Evolutionary conservation across 805 yeast genomes (phyloP), one percentile per base, ranked within the genome.

Genomic region (Candida pseudofarinosa): DNA sequence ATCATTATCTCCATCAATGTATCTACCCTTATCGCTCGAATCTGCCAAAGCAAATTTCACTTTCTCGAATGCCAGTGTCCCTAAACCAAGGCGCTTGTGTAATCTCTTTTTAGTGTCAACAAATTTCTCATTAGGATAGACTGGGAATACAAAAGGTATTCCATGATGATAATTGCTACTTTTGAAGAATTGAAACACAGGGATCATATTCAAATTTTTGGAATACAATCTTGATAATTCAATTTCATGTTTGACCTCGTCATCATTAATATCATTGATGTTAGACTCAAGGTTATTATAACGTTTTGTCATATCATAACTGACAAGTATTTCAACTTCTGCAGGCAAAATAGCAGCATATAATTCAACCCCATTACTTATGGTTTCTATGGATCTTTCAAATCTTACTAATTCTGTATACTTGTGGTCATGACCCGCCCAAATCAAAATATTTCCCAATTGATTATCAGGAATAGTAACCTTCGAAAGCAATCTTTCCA

Each of bases 111-210:
- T 80, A 1, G 95, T 83, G 10, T 76, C 80, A 2, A 61, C 56
- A 37, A 86, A 77, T 36, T 66, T 63, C 59, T 93, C 99, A 12
- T 73, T 79, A 6, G 86, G 82, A 38, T 78, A 71, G 4, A 86
- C 62, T n/a, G 79, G 76, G 58, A 90, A 87, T 7, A 85, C 66
- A 58, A 90, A 90, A 3, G 97, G 95, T 38, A 84, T 71, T n/a
- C 96, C 90, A 60, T 90, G 98, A 17, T 76, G 69, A 48, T 70
- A 71, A 35, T 70, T 74, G 19, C 83, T 71, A 33, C 82, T 85
- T 52, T 84, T 86, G 60, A 82, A 77, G 63, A 83, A 90, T 57
- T 89, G 97, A 50, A 80, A 72, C 1, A 83, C 95, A 3, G 85
- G 76, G 2, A 86, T 74, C 34, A 85, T 54, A 51, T 70, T 73